Base-by-base conservation (phyloP, 768 basidiomycete genomes). In the Postia placenta region DNA sequence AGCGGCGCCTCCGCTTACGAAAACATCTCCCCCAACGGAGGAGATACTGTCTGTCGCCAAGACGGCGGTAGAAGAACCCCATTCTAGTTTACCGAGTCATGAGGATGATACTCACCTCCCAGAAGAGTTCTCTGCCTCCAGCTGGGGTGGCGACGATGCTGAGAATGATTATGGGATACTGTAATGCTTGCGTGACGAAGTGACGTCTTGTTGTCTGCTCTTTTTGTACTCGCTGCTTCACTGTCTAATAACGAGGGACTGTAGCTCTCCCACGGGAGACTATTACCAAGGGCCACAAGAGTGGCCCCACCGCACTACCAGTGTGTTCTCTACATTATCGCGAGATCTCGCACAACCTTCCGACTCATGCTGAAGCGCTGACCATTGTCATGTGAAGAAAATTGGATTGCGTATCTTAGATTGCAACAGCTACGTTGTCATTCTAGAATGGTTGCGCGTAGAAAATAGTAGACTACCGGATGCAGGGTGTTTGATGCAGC, bases 121-220 rank as follows among this genome's bases (percentile, higher is more conserved):
- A 28, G 85, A 85, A 51, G 85, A 82, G 60, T 60, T 76, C 5
- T 72, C 79, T 4, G 79, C 79, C 3, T 82, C 76, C 56, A 83
- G 85, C 20, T 87, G 86, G 85, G 86, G 85, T 28, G 79, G 72
- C 36, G 80, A 82, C 44, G 84, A 78, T 47, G 50, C 50, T 11
- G 85, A 79, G 55, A 83, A 87, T 59, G 81, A 79, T 39, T 87
- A 88, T 83, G 84, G 85, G 35, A 81, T 87, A 77, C 59, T 80
- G 30, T 70, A 54, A 66, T 33, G 30, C 30, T 7, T 33, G 30
- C 30, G n/a, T n/a, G 7, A 33, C 15, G 30, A 33, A 33, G 9
- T 33, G 30, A 15, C 15, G 30, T 33, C 30, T 33, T 33, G 30
- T 33, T 15, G 30, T 33, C 30, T 33, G 30, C 30, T 33, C 9